Conservation (phyloP, 2,329 filamentous ascomycete species). For the Fusarium solani-melongenae region DNA sequence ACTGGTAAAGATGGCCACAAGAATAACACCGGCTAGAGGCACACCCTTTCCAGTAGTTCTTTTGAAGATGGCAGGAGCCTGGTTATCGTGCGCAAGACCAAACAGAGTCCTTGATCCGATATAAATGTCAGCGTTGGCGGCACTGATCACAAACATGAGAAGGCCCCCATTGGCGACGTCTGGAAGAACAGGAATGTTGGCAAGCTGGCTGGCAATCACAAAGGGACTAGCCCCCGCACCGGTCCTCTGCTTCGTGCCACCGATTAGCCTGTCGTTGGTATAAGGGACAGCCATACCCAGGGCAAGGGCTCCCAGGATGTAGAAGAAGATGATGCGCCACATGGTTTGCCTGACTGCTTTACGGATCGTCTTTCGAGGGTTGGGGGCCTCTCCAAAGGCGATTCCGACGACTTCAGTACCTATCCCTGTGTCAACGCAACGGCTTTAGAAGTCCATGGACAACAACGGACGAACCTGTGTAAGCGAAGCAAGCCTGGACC, state of each 20-base stretch:
- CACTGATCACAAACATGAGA: neutral
- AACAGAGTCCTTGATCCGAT: neutral
- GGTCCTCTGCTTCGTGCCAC: neutral
- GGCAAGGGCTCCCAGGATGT: neutral
- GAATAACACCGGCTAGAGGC: neutral
- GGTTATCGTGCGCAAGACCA: neutral
- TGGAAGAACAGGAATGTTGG: neutral
- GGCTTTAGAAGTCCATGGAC: accelerated
- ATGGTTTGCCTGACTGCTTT: neutral
- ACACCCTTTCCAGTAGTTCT: neutral
- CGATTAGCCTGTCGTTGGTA: neutral
- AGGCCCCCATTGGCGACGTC: neutral
- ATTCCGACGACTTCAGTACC: neutral
- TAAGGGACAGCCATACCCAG: neutral
- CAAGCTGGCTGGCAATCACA: neutral
- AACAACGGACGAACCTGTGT: neutral
- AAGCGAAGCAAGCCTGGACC: constrained; percentile 53
- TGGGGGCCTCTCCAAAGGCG: neutral
- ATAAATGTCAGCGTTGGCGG: neutral
- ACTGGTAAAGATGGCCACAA: neutral
- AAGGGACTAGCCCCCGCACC: neutral
- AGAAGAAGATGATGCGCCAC: neutral
- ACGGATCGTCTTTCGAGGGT: neutral
- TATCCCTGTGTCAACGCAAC: neutral
- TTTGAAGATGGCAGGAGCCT: neutral